Base-by-base conservation (phyloP, 140 eudicot genomes). In the Flaveria floridana region DNA sequence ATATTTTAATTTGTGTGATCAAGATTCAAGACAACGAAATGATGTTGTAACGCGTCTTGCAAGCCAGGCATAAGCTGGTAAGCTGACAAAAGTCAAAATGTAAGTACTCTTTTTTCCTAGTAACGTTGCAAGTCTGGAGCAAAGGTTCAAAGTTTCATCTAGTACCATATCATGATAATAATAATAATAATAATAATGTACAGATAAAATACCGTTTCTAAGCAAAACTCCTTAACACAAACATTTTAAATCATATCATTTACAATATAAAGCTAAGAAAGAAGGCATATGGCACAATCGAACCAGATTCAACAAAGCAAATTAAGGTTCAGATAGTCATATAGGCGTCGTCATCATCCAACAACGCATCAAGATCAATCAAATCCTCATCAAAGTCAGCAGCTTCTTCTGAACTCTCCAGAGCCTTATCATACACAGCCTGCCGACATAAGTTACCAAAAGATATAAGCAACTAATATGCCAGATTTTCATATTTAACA, bases 351-450 rank as follows among this genome's bases (percentile, higher is more conserved):
- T 86, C 96, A 62, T 82, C 96, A 16, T 78, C 88, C 83, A 92
- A 77, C 73, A 87, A 78, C 26, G 88, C 87, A 57, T 89, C 95
- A 74, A 92, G 84, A 78, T 92, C 96, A 44, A 89, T 82, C 73
- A 92, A 80, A 80, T 92, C 98, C 18, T 92, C 96, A 78, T 89
- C 90, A 57, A 83, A 86, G 79, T 84, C 88, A 53, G 44, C 74
- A 11, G 85, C 84, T 72, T 77, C 87, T 69, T 83, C 95, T 48
- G 90, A 76, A 78, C 72, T 75, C 66, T 78, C 80, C 74, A 85
- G 51, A 70, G 82, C 81, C 78, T 47, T 81, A 21, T 86, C 91
- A 53, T 70, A 71, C 52, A 68, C 84, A 61, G 81, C 91, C 95
- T 90, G 86, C 83, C 56, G 53, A 65, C 50, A 9, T 9, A 44